phyloP scores from a whole-genome alignment of 192 early-diverging fungal species.

The Haplosporangium gracile region DNA sequence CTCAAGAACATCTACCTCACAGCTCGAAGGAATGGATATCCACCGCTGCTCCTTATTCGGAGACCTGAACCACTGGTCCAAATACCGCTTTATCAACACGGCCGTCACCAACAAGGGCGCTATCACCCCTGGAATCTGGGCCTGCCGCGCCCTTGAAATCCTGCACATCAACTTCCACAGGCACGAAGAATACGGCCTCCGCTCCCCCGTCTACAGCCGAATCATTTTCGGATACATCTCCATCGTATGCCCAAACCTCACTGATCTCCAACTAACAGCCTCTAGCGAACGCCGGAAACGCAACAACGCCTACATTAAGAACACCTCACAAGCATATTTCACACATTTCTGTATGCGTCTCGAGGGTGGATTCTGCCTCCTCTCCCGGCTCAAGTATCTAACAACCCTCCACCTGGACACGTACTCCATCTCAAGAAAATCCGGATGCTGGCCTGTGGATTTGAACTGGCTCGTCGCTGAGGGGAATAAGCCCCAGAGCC shows the following conservation, averaged over 20 bases:
- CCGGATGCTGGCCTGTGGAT: conserved; percentile 1
- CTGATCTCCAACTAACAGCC: not conserved
- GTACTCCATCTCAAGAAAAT: not conserved
- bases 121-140: not conserved
- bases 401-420: not conserved
- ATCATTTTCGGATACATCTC: not conserved
- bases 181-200: not conserved
- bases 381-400: not conserved
- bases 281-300: not conserved
- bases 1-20: not conserved
- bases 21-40: not conserved
- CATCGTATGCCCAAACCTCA: not conserved
- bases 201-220: not conserved
- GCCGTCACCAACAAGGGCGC: not conserved
- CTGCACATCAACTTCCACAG: not conserved
- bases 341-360: not conserved
- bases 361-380: not conserved
- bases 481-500: not conserved
- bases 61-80: not conserved
- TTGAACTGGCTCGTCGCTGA: not conserved
- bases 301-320: not conserved
- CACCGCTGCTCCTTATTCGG: not conserved
- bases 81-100: not conserved
- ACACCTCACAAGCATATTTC: not conserved
- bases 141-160: not conserved